These are phyloP conservation scores for Erodium maritimum DNA, from an alignment of 345 rosid genomes.

Conservation along the genomic window DNA sequence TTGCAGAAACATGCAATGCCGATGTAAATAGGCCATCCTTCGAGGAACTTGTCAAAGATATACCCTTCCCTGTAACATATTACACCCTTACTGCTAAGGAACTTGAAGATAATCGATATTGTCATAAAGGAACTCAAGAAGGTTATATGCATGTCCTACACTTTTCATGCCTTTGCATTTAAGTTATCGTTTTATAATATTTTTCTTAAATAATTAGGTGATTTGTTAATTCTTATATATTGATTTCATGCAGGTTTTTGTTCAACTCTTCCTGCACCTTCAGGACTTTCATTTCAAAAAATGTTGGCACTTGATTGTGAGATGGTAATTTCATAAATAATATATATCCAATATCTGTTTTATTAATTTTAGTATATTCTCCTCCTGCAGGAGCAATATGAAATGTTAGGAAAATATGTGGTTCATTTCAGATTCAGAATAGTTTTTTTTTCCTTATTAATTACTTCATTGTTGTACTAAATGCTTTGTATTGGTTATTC, in stretches of 20 bases:
- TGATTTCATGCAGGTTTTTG: constrained; percentile 39
- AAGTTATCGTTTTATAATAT: constrained; percentile 1
- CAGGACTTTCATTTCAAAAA: constrained; percentile 38
- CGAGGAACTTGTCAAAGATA: constrained; percentile 33
- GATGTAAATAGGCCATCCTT: constrained; percentile 17
- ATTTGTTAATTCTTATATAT: constrained; percentile 9
- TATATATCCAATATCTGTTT: no score
- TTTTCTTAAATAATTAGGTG: constrained; percentile 1
- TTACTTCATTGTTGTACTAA: background rate
- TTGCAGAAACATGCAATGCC: constrained; percentile 18
- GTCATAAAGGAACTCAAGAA: constrained; percentile 34
- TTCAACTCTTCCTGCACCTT: constrained; percentile 60
- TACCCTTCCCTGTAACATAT: constrained; percentile 73
- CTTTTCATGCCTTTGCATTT: background rate
- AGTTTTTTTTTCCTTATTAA: no score
- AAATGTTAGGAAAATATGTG: background rate
- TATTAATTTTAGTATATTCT: no score
- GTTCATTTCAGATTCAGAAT: background rate
- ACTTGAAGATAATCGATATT: constrained; percentile 73
- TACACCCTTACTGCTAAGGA: constrained; percentile 64
- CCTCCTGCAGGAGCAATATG: no score
- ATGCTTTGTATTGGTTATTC: background rate
- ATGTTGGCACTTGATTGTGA: constrained; percentile 91
- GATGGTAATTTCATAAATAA: constrained; percentile 45
- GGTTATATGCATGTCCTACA: constrained; percentile 26